These are phyloP conservation scores for Metschnikowia similis DNA, from an alignment of 805 yeast genomes.

Conservation along the genomic window DNA sequence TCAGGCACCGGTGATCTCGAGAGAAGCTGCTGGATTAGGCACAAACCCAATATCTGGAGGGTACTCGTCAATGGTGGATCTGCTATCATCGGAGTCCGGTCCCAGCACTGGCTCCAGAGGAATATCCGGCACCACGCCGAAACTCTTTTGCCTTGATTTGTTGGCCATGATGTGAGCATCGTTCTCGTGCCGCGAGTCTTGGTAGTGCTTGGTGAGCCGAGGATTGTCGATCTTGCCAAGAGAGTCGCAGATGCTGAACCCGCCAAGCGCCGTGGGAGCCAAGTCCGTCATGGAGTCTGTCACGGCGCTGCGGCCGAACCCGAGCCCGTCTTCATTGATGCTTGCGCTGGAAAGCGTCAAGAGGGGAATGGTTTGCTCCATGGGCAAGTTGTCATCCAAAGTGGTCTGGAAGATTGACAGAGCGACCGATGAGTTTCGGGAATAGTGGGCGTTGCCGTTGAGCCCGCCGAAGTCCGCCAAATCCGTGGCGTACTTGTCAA, in stretches of 20 bases:
- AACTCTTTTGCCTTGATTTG: constrained; percentile 13
- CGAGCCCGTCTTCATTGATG: constrained; percentile 7
- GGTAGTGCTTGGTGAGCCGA: constrained; percentile 16
- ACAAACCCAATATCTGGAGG: not conserved
- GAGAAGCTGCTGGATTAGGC: not conserved
- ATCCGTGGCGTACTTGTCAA: not conserved
- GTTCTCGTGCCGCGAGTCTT: constrained; percentile 2
- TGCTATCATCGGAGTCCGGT: constrained; percentile 7
- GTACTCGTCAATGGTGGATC: constrained; percentile 8
- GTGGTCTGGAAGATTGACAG: constrained; percentile 10
- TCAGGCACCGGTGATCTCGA: not conserved
- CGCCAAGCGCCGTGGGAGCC: constrained; percentile 13
- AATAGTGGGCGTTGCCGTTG: not conserved
- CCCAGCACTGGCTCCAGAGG: constrained; percentile 7
- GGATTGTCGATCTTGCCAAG: constrained; percentile 14
- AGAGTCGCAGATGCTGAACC: constrained; percentile 5
- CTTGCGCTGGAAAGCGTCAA: constrained; percentile 10
- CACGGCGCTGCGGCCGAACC: constrained; percentile 4
- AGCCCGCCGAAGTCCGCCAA: not conserved
- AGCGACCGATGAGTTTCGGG: constrained; percentile 15
- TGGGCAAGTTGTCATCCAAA: constrained; percentile 4
- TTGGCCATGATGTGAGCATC: not conserved
- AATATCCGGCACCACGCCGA: constrained; percentile 12
- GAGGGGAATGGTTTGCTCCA: constrained; percentile 16
- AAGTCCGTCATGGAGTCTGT: constrained; percentile 14